Percentiles rank a stretch among this genome's conserved stretches.
Conservation (phyloP, 768 basidiomycete species). For the Termitomyces sp. region DNA sequence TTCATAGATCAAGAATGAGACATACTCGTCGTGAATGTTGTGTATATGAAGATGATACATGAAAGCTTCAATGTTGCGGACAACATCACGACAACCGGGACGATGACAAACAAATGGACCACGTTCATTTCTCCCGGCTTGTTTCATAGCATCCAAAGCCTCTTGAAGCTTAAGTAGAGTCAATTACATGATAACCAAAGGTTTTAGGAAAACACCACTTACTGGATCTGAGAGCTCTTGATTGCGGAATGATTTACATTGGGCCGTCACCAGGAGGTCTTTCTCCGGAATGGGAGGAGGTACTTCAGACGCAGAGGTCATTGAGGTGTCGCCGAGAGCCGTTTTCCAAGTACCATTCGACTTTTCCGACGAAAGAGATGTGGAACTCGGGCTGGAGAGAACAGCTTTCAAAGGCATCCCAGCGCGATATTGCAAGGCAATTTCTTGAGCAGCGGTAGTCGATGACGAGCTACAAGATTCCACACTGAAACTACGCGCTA, state of each 20-base stretch:
- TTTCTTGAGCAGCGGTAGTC: conserved; percentile 34
- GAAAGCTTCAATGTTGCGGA: conserved; percentile 37
- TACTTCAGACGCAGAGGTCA: conserved; percentile 3
- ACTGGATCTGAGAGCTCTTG: conserved; percentile 34
- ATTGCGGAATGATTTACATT: conserved; percentile 27
- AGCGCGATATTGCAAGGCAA: conserved; percentile 30
- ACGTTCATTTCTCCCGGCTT: conserved; percentile 19
- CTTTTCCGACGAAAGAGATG: neutral
- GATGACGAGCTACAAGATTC: conserved; percentile 17
- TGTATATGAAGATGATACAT: conserved; percentile 53
- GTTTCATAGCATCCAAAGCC: conserved; percentile 24
- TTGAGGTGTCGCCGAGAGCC: neutral
- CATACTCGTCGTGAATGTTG: conserved; percentile 40
- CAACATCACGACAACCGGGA: conserved; percentile 36
- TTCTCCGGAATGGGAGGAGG: conserved; percentile 13
- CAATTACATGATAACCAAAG: neutral
- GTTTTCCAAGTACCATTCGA: neutral
- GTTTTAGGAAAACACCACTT: conserved; percentile 13
- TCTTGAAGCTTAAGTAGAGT: conserved; percentile 27
- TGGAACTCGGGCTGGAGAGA: neutral
- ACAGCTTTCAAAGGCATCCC: conserved; percentile 21
- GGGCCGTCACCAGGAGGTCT: conserved; percentile 20
- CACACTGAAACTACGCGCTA: conserved; percentile 18
- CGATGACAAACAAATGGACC: conserved; percentile 37
- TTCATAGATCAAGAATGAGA: neutral